Conservation (phyloP, 768 basidiomycete species). For the Cubamyces lactineus region DNA sequence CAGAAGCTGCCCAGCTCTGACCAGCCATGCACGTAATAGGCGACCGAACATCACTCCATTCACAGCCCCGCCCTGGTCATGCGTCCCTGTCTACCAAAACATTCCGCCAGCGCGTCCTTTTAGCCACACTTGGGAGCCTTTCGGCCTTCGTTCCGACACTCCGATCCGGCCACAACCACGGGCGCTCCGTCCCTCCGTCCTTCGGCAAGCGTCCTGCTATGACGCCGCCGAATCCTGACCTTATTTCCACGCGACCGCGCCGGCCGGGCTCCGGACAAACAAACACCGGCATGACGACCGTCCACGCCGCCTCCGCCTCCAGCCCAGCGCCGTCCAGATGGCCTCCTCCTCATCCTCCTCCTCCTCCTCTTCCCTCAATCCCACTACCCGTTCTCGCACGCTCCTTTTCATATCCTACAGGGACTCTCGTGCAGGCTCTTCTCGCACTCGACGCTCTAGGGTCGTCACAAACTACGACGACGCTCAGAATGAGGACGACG, state of each 20-base stretch:
- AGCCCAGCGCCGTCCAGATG: slow-evolving; percentile 31
- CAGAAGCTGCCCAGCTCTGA: slow-evolving; percentile 9
- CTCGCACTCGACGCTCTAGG: slow-evolving; percentile 40
- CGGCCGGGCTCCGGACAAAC: slow-evolving; percentile 18
- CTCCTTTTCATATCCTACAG: slow-evolving; percentile 93
- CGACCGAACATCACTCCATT: slow-evolving; percentile 18
- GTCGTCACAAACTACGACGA: slow-evolving; percentile 49
- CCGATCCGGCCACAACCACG: slow-evolving; percentile 11
- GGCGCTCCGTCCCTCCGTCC: slow-evolving; percentile 18
- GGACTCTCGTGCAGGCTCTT: slow-evolving; percentile 65
- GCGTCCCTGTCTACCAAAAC: background rate
- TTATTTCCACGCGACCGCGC: slow-evolving; percentile 1
- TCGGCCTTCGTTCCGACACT: slow-evolving; percentile 17
- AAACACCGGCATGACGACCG: slow-evolving; percentile 29
- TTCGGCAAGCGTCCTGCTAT: slow-evolving; percentile 9
- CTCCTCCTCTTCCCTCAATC: slow-evolving; percentile 39
- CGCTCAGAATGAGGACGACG: slow-evolving; percentile 54
- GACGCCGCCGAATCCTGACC: background rate
- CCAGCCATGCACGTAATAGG: slow-evolving; percentile 16
- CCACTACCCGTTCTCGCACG: slow-evolving; percentile 83
- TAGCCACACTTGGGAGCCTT: background rate
- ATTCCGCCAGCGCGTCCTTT: background rate
- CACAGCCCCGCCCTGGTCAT: slow-evolving; percentile 9
- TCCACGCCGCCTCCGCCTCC: slow-evolving; percentile 23
- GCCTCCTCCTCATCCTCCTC: slow-evolving; percentile 36